phyloP scores from a whole-genome alignment of 2,329 filamentous ascomycete species.

The Cryphonectria japonica region DNA sequence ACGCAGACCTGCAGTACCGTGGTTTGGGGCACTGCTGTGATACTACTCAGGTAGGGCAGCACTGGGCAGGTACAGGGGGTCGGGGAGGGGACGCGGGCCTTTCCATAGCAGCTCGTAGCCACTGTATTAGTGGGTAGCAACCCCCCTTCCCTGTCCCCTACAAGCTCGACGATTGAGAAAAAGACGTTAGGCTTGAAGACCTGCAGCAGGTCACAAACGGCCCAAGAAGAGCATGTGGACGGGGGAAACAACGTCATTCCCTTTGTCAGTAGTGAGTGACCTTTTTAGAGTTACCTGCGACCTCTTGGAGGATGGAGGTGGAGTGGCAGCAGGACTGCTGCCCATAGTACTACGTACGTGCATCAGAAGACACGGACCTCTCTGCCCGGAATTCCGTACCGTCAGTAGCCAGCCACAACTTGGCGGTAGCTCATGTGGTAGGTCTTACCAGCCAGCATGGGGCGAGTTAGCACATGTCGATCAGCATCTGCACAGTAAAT shows the following conservation, averaged over 20 bases:
- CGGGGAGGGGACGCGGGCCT: not conserved
- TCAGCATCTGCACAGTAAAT: not conserved
- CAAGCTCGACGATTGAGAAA: not conserved
- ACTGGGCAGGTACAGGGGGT: not conserved
- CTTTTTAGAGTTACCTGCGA: not conserved
- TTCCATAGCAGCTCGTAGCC: not conserved
- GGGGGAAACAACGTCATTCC: not conserved
- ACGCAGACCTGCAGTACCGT: not conserved
- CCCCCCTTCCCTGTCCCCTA: not conserved
- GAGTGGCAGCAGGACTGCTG: not conserved
- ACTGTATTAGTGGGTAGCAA: not conserved
- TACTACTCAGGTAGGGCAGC: no score
- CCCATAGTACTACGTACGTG: not conserved
- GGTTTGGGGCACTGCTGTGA: not conserved
- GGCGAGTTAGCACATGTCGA: not conserved
- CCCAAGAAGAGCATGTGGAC: not conserved
- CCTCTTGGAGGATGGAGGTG: not conserved
- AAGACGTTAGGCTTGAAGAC: not conserved
- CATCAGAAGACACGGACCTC: not conserved
- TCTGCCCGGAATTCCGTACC: not conserved
- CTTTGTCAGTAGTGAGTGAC: not conserved
- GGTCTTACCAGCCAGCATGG: not conserved
- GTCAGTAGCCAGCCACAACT: not conserved
- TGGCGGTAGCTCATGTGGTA: not conserved
- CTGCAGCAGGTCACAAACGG: not conserved